phyloP scores from a whole-genome alignment of 257 asterid species.

The Verbena officinalis region DNA sequence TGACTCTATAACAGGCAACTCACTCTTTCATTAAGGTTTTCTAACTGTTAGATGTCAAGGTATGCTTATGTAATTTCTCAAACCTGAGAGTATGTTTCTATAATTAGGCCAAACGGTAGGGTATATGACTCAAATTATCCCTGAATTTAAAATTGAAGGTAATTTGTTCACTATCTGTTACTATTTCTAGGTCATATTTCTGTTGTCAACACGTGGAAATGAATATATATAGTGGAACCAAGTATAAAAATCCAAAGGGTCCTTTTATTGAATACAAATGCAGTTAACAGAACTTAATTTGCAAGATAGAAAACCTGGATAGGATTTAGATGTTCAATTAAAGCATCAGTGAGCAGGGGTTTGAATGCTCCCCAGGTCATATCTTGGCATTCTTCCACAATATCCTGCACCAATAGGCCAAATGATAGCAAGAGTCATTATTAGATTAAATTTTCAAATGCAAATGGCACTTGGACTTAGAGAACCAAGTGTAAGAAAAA shows the following conservation, averaged over 20 bases:
- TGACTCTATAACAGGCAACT: no score
- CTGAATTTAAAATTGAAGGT: not conserved
- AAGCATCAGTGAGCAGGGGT: constrained; percentile 74
- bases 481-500: not conserved
- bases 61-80: no score
- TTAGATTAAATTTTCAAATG: not conserved
- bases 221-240: not conserved
- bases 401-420: constrained; percentile 61
- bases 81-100: no score
- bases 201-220: not conserved
- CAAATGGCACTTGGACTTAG: not conserved
- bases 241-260: not conserved
- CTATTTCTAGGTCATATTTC: not conserved
- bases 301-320: constrained; percentile 74
- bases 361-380: constrained; percentile 97
- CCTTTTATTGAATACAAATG: not conserved
- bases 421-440: not conserved
- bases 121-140: no score
- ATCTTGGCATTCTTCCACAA: constrained; percentile 74
- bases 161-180: not conserved
- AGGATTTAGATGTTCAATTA: constrained; percentile 82
- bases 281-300: constrained; percentile 13
- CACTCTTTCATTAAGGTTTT: no score
- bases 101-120: no score
- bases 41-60: no score